Evolutionary conservation across 23 red algal species (phyloP).

Genomic region (Cyanidioschyzon merolae): DNA sequence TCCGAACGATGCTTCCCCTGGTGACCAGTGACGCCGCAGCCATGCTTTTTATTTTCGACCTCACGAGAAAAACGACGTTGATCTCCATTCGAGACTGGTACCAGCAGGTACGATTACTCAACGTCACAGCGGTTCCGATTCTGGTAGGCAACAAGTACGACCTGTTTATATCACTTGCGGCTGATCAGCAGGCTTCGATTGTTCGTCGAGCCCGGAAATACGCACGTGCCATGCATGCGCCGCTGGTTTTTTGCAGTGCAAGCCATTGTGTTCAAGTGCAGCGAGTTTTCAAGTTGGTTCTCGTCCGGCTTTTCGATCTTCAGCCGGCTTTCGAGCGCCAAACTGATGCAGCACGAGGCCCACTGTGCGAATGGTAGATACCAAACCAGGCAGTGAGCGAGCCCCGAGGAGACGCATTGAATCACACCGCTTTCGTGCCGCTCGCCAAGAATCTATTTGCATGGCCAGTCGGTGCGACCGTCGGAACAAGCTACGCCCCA

Average conservation of each 20-base stretch:
- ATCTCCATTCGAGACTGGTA: constrained; percentile 90
- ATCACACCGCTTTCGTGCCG: too few relatives aligned
- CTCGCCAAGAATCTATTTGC: too few relatives aligned
- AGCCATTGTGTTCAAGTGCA: constrained; percentile 93
- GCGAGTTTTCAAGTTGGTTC: constrained; percentile 86
- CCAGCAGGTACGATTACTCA: constrained; percentile 69
- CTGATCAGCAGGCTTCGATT: constrained; percentile 69
- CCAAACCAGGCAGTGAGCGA: too few relatives aligned
- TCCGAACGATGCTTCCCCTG: constrained; percentile 90
- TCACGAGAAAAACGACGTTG: constrained; percentile 71
- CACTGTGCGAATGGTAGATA: constrained; percentile 8
- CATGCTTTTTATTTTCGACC: constrained; percentile 97
- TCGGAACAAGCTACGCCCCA: too few relatives aligned
- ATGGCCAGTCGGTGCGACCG: too few relatives aligned
- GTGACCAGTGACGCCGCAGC: constrained; percentile 76
- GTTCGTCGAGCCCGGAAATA: constrained; percentile 69
- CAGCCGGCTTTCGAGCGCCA: constrained; percentile 14
- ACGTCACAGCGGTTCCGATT: constrained; percentile 78
- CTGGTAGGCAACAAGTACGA: constrained; percentile 98
- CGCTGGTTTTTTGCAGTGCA: constrained; percentile 73
- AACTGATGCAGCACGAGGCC: not conserved
- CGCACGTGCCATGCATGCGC: constrained; percentile 89
- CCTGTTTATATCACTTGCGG: constrained; percentile 45
- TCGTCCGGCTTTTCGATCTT: constrained; percentile 75
- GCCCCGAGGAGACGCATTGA: too few relatives aligned